phyloP scores from a whole-genome alignment of 2,329 filamentous ascomycete genomes.

The Trichoderma sp. region DNA sequence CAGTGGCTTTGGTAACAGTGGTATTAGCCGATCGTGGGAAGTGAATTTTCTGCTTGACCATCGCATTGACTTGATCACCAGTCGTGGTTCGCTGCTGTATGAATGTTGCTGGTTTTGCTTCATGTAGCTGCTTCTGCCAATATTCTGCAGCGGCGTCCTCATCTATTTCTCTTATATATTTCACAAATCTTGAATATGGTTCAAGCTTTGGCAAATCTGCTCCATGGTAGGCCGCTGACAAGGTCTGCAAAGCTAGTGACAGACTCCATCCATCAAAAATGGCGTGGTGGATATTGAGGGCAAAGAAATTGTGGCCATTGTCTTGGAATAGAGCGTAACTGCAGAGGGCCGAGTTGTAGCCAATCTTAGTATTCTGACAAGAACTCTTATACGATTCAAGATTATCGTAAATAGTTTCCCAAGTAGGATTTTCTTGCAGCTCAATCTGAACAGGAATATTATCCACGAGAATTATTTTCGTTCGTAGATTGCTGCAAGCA shows the following conservation, averaged over 20 bases:
- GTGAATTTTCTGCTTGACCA: not conserved
- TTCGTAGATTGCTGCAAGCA: not conserved
- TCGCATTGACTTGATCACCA: not conserved
- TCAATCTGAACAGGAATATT: not conserved
- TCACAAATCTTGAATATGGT: slow-evolving; percentile 2
- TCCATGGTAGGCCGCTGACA: not conserved
- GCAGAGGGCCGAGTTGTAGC: not conserved
- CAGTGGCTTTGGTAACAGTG: slow-evolving; percentile 19
- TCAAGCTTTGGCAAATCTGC: slow-evolving; percentile 17
- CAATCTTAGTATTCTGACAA: not conserved
- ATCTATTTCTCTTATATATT: not conserved
- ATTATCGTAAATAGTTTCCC: not conserved
- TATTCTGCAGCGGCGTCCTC: not conserved
- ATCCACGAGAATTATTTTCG: not conserved
- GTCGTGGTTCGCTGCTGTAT: not conserved
- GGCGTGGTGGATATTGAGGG: not conserved
- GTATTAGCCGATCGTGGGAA: not conserved
- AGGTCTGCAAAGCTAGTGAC: not conserved
- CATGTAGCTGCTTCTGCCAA: not conserved
- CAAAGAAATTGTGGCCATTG: not conserved
- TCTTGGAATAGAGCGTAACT: slow-evolving; percentile 1
- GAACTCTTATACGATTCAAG: not conserved
- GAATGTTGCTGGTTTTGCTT: not conserved
- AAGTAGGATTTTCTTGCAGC: not conserved
- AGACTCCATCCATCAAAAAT: slow-evolving; percentile 12